Evolutionary conservation across 1,284 basidiomycete genomes (phyloP).

Genomic region (Amylostereum areolatum): DNA sequence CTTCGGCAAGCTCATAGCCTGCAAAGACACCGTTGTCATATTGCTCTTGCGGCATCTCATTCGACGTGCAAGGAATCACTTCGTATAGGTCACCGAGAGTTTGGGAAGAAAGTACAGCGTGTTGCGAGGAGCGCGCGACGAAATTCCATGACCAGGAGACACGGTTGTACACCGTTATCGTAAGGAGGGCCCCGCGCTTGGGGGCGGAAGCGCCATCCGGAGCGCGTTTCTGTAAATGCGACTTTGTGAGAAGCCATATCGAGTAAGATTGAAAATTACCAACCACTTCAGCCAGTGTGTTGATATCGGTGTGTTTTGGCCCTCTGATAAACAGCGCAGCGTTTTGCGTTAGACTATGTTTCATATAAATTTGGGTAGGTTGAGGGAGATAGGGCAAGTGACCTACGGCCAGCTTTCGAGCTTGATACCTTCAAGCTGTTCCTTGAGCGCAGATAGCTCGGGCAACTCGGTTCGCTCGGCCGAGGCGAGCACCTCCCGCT

Average conservation of each 20-base stretch:
- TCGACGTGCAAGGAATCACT: conserved; percentile 58
- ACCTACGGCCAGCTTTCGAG: conserved; percentile 58
- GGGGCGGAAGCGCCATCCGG: conserved; percentile 14
- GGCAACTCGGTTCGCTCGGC: conserved; percentile 24
- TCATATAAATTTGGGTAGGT: conserved; percentile 5
- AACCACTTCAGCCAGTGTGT: conserved; percentile 46
- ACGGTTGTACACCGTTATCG: conserved; percentile 53
- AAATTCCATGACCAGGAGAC: conserved; percentile 55
- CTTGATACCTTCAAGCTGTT: conserved; percentile 39
- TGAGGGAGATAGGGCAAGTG: background rate
- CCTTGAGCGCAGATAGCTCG: conserved; percentile 41
- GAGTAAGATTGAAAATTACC: conserved; percentile 9
- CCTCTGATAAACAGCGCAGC: conserved; percentile 57
- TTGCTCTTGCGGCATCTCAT: conserved; percentile 41
- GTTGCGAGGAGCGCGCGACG: conserved; percentile 59
- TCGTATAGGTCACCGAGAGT: conserved; percentile 60
- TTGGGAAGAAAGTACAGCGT: conserved; percentile 63
- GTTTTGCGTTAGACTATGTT: conserved; percentile 41
- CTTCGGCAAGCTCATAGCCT: conserved; percentile 24
- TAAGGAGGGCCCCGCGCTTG: conserved; percentile 41
- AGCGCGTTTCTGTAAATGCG: conserved; percentile 25
- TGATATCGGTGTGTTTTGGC: conserved; percentile 59
- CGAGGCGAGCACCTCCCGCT: conserved; percentile 27
- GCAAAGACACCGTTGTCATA: conserved; percentile 27
- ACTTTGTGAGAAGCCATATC: conserved; percentile 5